Conservation (phyloP, 257 asterid species). For the Buddleja alternifolia region DNA sequence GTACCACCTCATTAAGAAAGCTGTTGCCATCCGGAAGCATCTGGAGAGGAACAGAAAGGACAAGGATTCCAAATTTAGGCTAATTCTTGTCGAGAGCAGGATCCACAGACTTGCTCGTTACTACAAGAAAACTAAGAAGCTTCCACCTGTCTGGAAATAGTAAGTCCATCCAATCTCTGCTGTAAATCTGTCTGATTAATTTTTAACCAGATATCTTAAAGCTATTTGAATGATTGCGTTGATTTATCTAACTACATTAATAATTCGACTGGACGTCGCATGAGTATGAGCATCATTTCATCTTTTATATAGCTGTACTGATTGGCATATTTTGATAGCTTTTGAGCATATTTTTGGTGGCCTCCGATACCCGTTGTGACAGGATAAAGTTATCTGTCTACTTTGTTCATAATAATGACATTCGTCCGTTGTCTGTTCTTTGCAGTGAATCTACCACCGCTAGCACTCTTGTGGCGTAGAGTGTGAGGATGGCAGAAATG, state of each 20-base stretch:
- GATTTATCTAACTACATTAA: too few species aligned
- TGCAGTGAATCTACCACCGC: constrained; percentile 74
- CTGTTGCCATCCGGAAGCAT: constrained; percentile 77
- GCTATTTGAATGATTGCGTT: too few species aligned
- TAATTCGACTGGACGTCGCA: too few species aligned
- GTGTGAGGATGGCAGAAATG: constrained; percentile 6
- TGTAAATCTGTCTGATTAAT: background rate
- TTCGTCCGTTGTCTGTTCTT: constrained; percentile 12
- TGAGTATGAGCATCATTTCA: too few species aligned
- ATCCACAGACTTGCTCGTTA: constrained; percentile 70
- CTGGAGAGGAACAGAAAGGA: constrained; percentile 80
- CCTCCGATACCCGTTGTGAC: too few species aligned
- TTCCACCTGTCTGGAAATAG: constrained; percentile 81
- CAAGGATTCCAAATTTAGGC: constrained; percentile 70
- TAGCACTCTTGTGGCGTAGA: constrained; percentile 65
- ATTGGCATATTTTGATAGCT: too few species aligned
- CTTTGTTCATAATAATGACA: background rate
- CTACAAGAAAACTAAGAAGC: constrained; percentile 75
- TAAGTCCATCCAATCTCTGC: constrained; percentile 30
- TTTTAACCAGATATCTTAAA: too few species aligned
- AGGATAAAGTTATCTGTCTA: too few species aligned
- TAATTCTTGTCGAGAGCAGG: constrained; percentile 72
- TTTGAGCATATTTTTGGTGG: too few species aligned
- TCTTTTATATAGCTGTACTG: too few species aligned
- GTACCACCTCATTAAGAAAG: constrained; percentile 68